These are phyloP conservation scores for Collybia nuda DNA, from an alignment of 768 basidiomycete genomes.

Conservation along the genomic window DNA sequence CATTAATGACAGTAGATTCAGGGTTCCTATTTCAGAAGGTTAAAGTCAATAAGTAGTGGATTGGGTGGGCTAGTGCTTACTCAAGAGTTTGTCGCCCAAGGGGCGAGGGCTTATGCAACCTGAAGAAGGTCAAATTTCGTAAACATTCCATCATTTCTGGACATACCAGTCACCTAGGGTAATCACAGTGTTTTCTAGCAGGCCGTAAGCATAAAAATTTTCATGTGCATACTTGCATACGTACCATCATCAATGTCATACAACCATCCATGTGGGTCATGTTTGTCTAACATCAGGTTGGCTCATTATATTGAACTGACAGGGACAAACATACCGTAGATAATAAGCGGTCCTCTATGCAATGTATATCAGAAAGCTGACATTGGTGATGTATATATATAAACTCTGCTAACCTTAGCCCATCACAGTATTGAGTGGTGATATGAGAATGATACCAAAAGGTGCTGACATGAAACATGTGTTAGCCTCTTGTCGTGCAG, in stretches of 20 bases:
- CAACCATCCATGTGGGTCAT: background rate
- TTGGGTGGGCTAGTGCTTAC: background rate
- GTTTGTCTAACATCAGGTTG: constrained; percentile 17
- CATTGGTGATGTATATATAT: constrained; percentile 30
- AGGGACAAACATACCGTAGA: no score
- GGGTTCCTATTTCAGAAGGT: no score
- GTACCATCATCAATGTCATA: constrained; percentile 4
- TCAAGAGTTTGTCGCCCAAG: background rate
- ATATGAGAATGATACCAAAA: constrained; percentile 15
- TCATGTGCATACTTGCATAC: background rate
- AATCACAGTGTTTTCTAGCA: background rate
- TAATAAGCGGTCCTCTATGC: no score
- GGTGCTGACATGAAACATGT: constrained; percentile 31
- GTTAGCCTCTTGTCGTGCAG: constrained; percentile 4
- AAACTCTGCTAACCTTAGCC: constrained; percentile 44
- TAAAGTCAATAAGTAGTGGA: no score
- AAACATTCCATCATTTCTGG: no score
- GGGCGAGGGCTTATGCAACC: background rate
- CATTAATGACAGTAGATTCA: constrained; percentile 29
- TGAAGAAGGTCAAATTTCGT: background rate
- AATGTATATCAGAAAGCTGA: no score
- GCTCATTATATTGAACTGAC: no score
- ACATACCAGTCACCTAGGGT: constrained; percentile 1
- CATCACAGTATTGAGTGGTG: constrained; percentile 55
- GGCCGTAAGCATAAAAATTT: no score